Base-by-base conservation (phyloP, 2,329 filamentous ascomycete genomes). In the Graphilbum sp. region DNA sequence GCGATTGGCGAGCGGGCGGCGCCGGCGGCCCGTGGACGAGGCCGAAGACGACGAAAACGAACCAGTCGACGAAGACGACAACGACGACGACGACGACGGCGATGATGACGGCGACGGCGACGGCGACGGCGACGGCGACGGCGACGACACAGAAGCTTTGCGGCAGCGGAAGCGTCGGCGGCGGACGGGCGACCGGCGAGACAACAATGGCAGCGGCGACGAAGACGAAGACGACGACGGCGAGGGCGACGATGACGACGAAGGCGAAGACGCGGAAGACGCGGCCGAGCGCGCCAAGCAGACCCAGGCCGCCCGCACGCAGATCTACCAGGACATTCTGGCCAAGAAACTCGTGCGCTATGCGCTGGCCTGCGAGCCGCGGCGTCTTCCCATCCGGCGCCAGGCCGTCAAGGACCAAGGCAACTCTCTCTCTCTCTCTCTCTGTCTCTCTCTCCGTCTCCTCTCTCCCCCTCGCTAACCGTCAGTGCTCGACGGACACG, bases 291-390 rank as follows among this genome's bases (percentile, higher is more conserved):
- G 38, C 3, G 37, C 30, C 15, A 35, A 19, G 11, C 21, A 38
- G 24, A 32, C 39, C 2, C 42, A 47, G 27, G 35, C 30, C 5
- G 33, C 42, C 29, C 41, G 45, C 2, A n/a, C 55, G 52, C 17
- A 55, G 53, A n/a, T 59, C 51, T 24, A 61, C 56, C 30, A 67
- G 27, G 58, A 65, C 4, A 67, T 72, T 45, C 54, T 75, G 25
- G 66, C 72, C 27, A 78, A 76, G 55, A 78, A 75, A 49, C 55
- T 81, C n/a, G 66, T 80, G n/a, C 67, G 76, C 38, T 78, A 79
- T 47, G 74, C 72, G 4, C 54, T 81, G 19, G 71, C 75, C 5
- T 79, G 75, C 54, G 75, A 81, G 50, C 77, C 67, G 44, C 69
- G 73, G 10, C 62, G 75, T 37, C 63, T 65, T 30, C 62, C 67